Conservation (phyloP, 306 rosid species). For the Rosa lucieae region DNA sequence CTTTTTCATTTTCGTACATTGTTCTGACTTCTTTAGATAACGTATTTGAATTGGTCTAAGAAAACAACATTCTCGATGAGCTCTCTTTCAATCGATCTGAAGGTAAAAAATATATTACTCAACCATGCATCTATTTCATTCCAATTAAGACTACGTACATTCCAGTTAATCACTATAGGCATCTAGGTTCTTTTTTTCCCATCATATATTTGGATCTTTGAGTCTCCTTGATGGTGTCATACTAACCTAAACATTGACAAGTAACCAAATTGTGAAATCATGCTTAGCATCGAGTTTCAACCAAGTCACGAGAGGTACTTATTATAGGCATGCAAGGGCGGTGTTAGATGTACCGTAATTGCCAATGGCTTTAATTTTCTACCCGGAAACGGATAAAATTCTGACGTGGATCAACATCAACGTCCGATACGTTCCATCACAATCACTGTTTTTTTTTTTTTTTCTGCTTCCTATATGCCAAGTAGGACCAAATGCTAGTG, state of each 20-base stretch:
- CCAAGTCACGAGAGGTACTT: neutral
- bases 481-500: neutral
- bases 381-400: constrained; percentile 26
- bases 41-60: no score
- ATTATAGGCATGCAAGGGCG: constrained; percentile 8
- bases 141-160: neutral
- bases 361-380: constrained; percentile 29
- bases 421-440: neutral
- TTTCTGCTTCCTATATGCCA: neutral
- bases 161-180: neutral
- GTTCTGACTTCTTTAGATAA: no score
- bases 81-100: neutral
- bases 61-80: neutral
- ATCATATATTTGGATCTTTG: neutral
- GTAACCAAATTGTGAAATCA: constrained; percentile 1
- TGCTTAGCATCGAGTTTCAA: neutral
- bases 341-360: constrained; percentile 9
- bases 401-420: constrained; percentile 36
- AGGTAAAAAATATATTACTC: neutral
- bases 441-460: neutral
- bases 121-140: neutral
- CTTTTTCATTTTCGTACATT: no score
- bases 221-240: neutral
- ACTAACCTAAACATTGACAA: neutral
- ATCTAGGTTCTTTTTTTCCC: no score